These are phyloP conservation scores for Citrus australasica DNA, from an alignment of 345 rosid species.

Conservation along the genomic window DNA sequence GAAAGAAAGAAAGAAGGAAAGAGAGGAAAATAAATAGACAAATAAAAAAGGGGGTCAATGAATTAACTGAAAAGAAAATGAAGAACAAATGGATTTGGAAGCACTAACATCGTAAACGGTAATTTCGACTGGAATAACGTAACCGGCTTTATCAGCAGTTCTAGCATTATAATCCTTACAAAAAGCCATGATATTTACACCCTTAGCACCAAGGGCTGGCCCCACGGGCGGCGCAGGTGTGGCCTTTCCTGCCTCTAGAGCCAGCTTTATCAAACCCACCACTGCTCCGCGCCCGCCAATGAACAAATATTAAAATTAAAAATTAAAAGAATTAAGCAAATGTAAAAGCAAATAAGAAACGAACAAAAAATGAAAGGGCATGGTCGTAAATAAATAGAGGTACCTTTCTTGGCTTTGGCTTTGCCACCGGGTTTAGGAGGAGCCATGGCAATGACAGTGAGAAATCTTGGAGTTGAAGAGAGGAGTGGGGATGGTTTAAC, in stretches of 20 bases:
- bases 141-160: constrained; percentile 96
- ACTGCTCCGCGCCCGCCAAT: constrained; percentile 33
- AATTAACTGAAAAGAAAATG: no score
- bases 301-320: no score
- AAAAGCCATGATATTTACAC: constrained; percentile 87
- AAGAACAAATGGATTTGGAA: neutral
- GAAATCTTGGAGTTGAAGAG: constrained; percentile 52
- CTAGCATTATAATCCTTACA: constrained; percentile 97
- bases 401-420: constrained; percentile 86
- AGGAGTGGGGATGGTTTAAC: constrained; percentile 35
- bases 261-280: constrained; percentile 74
- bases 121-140: constrained; percentile 91
- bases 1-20: no score
- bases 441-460: constrained; percentile 89
- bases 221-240: constrained; percentile 96
- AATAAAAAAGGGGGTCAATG: no score
- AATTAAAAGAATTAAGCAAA: neutral
- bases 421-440: constrained; percentile 89
- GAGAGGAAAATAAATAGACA: no score
- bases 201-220: constrained; percentile 88
- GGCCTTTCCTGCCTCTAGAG: constrained; percentile 94
- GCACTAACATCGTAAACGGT: constrained; percentile 79
- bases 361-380: neutral
- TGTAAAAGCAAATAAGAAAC: neutral
- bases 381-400: neutral